These are phyloP conservation scores for Yamadazyma songkhlaensis DNA, from an alignment of 1,139 yeast species.

Conservation along the genomic window DNA sequence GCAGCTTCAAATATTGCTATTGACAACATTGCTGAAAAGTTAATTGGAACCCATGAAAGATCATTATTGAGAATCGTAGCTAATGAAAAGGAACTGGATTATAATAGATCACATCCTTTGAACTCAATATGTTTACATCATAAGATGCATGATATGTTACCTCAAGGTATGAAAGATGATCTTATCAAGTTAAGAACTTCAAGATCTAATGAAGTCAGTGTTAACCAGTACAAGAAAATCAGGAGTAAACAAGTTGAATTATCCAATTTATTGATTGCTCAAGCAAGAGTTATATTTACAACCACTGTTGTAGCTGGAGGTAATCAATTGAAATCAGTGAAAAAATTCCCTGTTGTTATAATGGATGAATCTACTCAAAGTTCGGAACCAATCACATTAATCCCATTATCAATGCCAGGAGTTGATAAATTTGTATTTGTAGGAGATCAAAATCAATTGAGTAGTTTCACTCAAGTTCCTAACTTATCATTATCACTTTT, in stretches of 20 bases:
- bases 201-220: conserved; percentile 34
- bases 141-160: conserved; percentile 50
- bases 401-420: conserved; percentile 67
- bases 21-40: conserved; percentile 72
- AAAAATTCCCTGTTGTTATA: conserved; percentile 62
- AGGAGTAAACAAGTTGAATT: conserved; percentile 42
- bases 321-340: conserved; percentile 52
- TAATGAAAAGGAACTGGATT: conserved; percentile 59
- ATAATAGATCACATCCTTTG: conserved; percentile 52
- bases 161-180: conserved; percentile 41
- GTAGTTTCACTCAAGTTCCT: conserved; percentile 66
- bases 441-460: conserved; percentile 67
- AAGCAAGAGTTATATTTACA: conserved; percentile 67
- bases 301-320: conserved; percentile 75
- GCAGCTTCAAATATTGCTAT: conserved; percentile 78
- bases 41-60: conserved; percentile 43
- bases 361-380: conserved; percentile 67
- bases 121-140: conserved; percentile 63
- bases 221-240: conserved; percentile 48
- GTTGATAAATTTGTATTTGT: conserved; percentile 67
- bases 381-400: conserved; percentile 66
- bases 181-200: conserved; percentile 40
- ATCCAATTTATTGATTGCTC: conserved; percentile 51
- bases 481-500: conserved; percentile 56
- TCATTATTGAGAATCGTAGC: conserved; percentile 62